Base-by-base conservation (phyloP, 805 yeast species). In the Myxozyma kluyveri region DNA sequence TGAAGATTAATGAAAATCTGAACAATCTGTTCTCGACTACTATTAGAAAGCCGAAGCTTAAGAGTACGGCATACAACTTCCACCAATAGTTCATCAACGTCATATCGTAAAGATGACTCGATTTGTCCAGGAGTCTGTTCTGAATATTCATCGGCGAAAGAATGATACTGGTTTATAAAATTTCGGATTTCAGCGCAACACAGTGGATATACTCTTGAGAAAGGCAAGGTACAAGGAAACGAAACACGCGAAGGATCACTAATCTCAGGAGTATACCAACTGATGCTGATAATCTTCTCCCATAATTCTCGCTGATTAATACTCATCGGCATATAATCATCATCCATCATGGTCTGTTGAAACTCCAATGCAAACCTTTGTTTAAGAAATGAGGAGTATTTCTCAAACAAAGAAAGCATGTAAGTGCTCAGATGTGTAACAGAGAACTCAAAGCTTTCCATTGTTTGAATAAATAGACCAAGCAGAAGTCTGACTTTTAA, bases 1-100 rank as follows among this genome's bases (percentile, higher is more conserved):
- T 91, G 96, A 62, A 91, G 72, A 66, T 93, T 89, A 52, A 93
- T 84, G 60, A 87, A 75, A 60, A 88, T 87, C 71, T 93, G 98
- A 0, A 96, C 84, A 24, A 88, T 78, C 60, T 88, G 90, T 68
- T 91, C 98, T 64, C 95, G 86, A 56, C 89, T 86, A 10, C 84
- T 79, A 1, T 89, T 77, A 59, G 80, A 77, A 44, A 85, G 76
- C 54, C 82, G 81, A 12, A 76, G 75, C 50, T 79, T 75, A 43
- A 86, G 79, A 54, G 83, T 80, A 37, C 74, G 74, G 60, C 88
- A 78, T 1, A 91, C 85, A 1, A 86, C 79, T 40, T 79, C 77
- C 18, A 79, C 76, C 56, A 90, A 73, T n/a, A 88, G 78, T 21
- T 71, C 66, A 63, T 93, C 97, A 48, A 89, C 75, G 1, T 83